These are phyloP conservation scores for Penstemon davidsonii DNA, from an alignment of 257 asterid genomes.

Conservation along the genomic window DNA sequence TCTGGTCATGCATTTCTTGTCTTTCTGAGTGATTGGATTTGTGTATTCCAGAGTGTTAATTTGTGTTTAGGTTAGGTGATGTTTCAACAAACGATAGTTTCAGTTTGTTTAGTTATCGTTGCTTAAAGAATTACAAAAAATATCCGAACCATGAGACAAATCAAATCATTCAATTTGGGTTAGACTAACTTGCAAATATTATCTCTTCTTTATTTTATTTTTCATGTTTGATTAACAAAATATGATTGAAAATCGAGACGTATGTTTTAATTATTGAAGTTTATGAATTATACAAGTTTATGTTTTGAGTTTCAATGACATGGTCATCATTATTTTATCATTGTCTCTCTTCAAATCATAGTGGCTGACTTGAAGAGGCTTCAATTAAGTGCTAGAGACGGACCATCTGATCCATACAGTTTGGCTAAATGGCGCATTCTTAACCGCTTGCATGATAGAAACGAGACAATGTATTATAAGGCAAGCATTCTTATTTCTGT, in stretches of 20 bases:
- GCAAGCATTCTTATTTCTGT: conserved; percentile 37
- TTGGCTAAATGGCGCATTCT: conserved; percentile 98
- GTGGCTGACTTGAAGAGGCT: conserved; percentile 96
- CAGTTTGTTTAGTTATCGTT: conserved; percentile 2
- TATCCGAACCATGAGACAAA: conserved; percentile 12
- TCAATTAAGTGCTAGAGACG: conserved; percentile 91
- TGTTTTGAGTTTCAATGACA: conserved; percentile 27
- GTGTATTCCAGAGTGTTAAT: not conserved
- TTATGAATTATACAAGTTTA: too few species aligned
- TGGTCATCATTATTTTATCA: conserved; percentile 16
- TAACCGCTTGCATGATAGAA: conserved; percentile 95
- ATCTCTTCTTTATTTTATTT: not conserved
- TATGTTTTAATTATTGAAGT: conserved; percentile 1
- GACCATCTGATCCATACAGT: conserved; percentile 91
- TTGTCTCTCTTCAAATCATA: conserved; percentile 35
- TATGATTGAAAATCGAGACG: conserved; percentile 20
- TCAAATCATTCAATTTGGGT: conserved; percentile 15
- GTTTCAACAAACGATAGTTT: conserved; percentile 14
- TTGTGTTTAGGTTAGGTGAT: not conserved
- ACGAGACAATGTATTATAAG: conserved; percentile 98
- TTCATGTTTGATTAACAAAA: conserved; percentile 4
- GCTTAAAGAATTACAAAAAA: conserved; percentile 13
- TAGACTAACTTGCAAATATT: not conserved
- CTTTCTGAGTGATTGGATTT: conserved; percentile 19
- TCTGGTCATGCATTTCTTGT: conserved; percentile 7